phyloP scores from a whole-genome alignment of 2,329 filamentous ascomycete genomes.

The Pseudocercospora fijiensis region DNA sequence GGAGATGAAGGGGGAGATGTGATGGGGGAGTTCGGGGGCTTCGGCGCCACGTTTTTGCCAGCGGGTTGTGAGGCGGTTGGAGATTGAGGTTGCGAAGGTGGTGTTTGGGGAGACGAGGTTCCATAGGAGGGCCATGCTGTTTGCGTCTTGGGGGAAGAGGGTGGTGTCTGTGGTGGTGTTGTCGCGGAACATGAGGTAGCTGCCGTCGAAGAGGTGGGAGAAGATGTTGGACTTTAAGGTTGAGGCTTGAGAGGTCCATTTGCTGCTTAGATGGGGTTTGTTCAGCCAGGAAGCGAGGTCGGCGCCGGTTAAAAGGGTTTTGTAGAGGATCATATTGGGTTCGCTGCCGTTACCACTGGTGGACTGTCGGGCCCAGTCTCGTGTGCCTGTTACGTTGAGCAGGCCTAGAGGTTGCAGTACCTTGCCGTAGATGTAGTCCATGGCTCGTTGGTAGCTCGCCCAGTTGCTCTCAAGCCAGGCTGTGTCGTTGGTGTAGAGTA shows the following conservation, averaged over 20 bases:
- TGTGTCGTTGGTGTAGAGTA: constrained; percentile 42
- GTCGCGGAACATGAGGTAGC: constrained; percentile 40
- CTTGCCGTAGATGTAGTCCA: constrained; percentile 45
- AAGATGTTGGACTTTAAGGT: constrained; percentile 28
- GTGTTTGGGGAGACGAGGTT: constrained; percentile 40
- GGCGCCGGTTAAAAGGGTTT: constrained; percentile 51
- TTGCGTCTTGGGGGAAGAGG: constrained; percentile 56
- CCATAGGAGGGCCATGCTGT: constrained; percentile 44
- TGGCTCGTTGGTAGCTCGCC: constrained; percentile 45
- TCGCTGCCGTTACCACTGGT: constrained; percentile 52
- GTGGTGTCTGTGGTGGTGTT: constrained; percentile 41
- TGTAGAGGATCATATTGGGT: constrained; percentile 49
- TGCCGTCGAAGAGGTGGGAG: constrained; percentile 35
- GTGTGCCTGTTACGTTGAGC: constrained; percentile 47
- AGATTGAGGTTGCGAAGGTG: constrained; percentile 37
- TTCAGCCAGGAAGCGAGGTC: constrained; percentile 45
- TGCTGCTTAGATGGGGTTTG: constrained; percentile 44
- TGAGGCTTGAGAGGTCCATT: constrained; percentile 41
- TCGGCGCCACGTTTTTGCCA: constrained; percentile 51
- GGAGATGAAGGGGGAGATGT: constrained; percentile 46
- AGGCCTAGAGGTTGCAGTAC: constrained; percentile 45
- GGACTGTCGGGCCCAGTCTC: constrained; percentile 53
- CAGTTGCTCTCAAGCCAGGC: constrained; percentile 45
- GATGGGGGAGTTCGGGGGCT: constrained; percentile 43
- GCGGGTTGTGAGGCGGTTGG: constrained; percentile 41